Percentiles rank a stretch among this genome's conserved stretches.
These are phyloP conservation scores for Syncephalastrum monosporum DNA, from an alignment of 371 early-diverging fungal genomes.

Conservation along the genomic window DNA sequence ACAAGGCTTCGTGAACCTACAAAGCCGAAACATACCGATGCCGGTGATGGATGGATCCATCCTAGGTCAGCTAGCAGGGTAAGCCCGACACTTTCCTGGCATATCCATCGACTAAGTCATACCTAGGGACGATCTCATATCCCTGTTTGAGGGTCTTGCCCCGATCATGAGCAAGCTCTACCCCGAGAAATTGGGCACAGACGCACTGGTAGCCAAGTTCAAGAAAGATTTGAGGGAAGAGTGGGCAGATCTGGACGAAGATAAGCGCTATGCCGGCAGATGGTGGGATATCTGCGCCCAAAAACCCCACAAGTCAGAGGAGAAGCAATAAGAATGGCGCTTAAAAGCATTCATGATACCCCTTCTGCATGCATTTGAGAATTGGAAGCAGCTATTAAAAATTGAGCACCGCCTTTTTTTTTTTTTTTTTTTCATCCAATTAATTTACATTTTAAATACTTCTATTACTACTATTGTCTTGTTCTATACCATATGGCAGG, in stretches of 20 bases:
- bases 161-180: conserved; percentile 4
- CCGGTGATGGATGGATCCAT: conserved; percentile 1
- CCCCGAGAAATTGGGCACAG: neutral
- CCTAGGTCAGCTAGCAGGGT: conserved; percentile 1
- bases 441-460: too few relatives aligned
- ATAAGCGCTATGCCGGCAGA: too few relatives aligned
- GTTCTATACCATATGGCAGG: too few relatives aligned
- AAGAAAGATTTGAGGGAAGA: neutral
- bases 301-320: too few relatives aligned
- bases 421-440: too few relatives aligned
- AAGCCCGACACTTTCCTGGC: neutral
- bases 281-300: too few relatives aligned
- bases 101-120: neutral
- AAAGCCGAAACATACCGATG: neutral
- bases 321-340: too few relatives aligned
- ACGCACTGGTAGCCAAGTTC: neutral
- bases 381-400: too few relatives aligned
- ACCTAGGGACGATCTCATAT: neutral
- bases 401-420: too few relatives aligned
- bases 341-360: too few relatives aligned
- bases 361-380: too few relatives aligned
- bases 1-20: neutral
- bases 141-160: neutral
- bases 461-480: too few relatives aligned
- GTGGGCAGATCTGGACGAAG: neutral